Evolutionary conservation across 352 stramenopile genomes (phyloP).

Genomic region (Globisporangium paroecandrum): DNA sequence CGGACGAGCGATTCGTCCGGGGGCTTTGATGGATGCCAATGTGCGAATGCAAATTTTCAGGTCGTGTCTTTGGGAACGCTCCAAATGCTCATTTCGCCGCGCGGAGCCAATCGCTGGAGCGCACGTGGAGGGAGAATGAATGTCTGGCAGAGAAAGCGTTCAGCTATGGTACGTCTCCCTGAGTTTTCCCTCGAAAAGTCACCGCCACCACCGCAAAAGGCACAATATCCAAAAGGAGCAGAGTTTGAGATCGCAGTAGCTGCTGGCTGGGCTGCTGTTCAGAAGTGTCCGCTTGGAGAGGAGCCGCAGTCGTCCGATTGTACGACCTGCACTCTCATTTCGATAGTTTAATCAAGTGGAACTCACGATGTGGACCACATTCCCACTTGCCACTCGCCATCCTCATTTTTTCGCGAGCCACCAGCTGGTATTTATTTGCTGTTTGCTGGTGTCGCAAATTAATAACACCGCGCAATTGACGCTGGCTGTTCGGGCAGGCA

Average conservation of each 20-base stretch:
- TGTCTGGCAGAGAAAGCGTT: background rate
- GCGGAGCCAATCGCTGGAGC: slow-evolving; percentile 1
- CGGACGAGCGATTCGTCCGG: background rate
- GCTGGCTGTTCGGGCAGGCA: background rate
- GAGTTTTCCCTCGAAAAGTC: background rate
- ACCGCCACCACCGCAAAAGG: background rate
- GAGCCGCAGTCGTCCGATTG: background rate
- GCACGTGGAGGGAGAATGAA: background rate
- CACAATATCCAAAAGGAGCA: background rate
- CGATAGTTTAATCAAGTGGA: slow-evolving; percentile 1
- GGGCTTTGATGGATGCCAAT: background rate
- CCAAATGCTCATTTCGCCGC: slow-evolving; percentile 9
- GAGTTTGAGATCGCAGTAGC: no score
- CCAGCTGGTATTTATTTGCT: background rate
- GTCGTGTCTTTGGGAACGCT: background rate
- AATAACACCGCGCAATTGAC: background rate
- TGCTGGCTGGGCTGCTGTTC: background rate
- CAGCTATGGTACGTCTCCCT: background rate
- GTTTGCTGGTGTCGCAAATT: background rate
- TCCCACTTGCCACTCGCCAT: background rate
- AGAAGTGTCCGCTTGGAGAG: background rate
- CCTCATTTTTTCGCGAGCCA: background rate
- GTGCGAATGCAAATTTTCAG: background rate
- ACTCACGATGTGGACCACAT: background rate
- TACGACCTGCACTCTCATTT: background rate